These are phyloP conservation scores for Backusella australiensis DNA, from an alignment of 192 early-diverging fungal species.

Conservation along the genomic window DNA sequence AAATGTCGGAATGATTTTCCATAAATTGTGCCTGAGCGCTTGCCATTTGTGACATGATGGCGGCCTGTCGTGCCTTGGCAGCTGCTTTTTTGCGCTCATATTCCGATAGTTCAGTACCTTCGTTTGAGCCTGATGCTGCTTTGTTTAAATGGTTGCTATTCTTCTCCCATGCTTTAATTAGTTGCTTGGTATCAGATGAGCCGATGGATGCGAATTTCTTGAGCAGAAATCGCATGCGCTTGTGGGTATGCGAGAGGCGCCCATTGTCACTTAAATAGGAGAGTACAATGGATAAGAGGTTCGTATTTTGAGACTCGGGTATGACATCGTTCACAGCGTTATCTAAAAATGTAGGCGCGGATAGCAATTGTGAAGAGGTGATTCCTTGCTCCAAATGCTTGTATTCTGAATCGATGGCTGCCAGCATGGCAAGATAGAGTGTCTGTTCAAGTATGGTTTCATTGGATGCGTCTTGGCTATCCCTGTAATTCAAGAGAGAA, in stretches of 20 bases:
- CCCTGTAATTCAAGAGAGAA: conserved; percentile 67
- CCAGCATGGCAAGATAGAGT: conserved; percentile 76
- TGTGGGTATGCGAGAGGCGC: conserved; percentile 70
- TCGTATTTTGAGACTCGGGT: conserved; percentile 44
- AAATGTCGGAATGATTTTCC: conserved; percentile 70
- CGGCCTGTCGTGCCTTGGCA: conserved; percentile 82
- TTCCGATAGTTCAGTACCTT: conserved; percentile 45
- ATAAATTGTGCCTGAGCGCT: conserved; percentile 83
- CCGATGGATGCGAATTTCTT: conserved; percentile 64
- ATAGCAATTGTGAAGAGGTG: not conserved
- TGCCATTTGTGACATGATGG: conserved; percentile 90
- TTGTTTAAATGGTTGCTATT: not conserved
- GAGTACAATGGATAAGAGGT: conserved; percentile 70
- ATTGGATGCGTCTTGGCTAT: conserved; percentile 13
- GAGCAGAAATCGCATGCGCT: conserved; percentile 68
- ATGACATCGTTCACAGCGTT: conserved; percentile 43
- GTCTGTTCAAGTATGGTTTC: conserved; percentile 78
- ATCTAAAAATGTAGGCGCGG: conserved; percentile 38
- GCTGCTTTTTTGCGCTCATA: conserved; percentile 76
- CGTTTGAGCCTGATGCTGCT: not conserved
- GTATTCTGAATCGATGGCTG: conserved; percentile 47
- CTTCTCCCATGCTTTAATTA: conserved; percentile 37
- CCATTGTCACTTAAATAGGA: conserved; percentile 60
- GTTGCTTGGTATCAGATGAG: conserved; percentile 35
- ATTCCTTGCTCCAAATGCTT: not conserved